Evolutionary conservation across 164 flowering plant species (phyloP).

Genomic region (Sextonia rubra): DNA sequence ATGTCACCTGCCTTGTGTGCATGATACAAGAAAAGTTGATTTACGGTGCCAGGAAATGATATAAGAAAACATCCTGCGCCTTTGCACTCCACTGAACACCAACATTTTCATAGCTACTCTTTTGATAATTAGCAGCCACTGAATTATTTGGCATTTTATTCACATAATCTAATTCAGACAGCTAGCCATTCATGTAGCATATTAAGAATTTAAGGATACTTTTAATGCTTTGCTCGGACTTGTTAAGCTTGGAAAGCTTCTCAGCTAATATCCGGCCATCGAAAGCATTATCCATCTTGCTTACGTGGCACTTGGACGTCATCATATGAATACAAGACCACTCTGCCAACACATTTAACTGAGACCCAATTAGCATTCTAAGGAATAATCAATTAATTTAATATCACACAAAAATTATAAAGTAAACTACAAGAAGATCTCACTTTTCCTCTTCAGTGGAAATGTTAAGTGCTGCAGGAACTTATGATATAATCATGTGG

Average conservation of each 20-base stretch:
- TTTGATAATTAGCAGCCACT: not conserved
- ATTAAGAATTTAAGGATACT: slow-evolving; percentile 57
- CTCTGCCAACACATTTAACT: not conserved
- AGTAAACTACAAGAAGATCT: too few species aligned
- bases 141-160: not conserved
- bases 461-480: too few species aligned
- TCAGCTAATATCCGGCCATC: slow-evolving; percentile 84
- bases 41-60: too few species aligned
- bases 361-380: too few species aligned
- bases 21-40: too few species aligned
- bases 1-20: too few species aligned
- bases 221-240: slow-evolving; percentile 91
- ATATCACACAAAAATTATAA: too few species aligned
- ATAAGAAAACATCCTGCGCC: too few species aligned
- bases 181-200: not conserved
- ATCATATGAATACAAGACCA: not conserved
- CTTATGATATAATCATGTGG: too few species aligned
- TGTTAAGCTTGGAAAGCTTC: slow-evolving; percentile 92
- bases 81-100: too few species aligned
- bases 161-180: not conserved
- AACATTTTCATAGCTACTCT: not conserved
- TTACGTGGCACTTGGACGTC: not conserved
- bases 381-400: too few species aligned
- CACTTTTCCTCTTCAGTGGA: too few species aligned
- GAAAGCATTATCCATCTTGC: slow-evolving; percentile 78